Base-by-base conservation (phyloP, 2,329 filamentous ascomycete species). In the Pseudogymnoascus sp. region DNA sequence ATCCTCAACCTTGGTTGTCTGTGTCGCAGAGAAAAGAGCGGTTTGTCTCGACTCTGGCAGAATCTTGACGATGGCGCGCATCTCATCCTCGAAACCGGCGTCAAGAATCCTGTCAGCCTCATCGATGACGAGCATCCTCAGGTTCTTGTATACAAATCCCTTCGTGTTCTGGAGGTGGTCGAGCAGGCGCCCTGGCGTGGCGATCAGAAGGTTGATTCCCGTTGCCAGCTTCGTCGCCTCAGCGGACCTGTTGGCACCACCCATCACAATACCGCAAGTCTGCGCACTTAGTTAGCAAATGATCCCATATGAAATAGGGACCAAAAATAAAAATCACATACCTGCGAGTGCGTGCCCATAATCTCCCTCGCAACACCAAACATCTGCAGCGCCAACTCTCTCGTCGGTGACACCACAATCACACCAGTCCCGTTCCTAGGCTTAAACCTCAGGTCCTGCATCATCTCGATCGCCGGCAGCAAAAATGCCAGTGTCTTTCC, bases 1-100 rank as follows among this genome's bases (percentile, higher is more conserved):
- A 76, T 99, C 95, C 77, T 97, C 93, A 69, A 99, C 95, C 78
- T 99, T 97, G 63, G 93, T 97, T 2, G 95, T 99, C 77, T 97
- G 95, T 4, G 95, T 99, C 13, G 95, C 95, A 13, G 92, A 97
- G 82, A 99, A 99, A n/a, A 99, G 84, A 88, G 96, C 95, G 0
- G 93, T 97, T 77, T 97, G 93, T 65, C 95, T 82, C 68, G 93
- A 86, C 64, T 96, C 88, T 56, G 93, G 91, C 17, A 97, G 79
- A 63, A 97, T 95, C 81, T 96, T 96, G 76, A 97, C 88, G 69
- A 99, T 96, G 75, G 96, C 89, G 67, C 91, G 84, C 90, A 99
- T 96, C 78, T 99, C 95, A 72, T 97, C 95, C 76, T 99, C 95
- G 81, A 99, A 99, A 70, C 95, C 93, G 66, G 97, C 91, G 78